Evolutionary conservation across 2,329 filamentous ascomycete species (phyloP), one percentile per base, ranked within the genome.

Genomic region (Ramularia collo-cygni): DNA sequence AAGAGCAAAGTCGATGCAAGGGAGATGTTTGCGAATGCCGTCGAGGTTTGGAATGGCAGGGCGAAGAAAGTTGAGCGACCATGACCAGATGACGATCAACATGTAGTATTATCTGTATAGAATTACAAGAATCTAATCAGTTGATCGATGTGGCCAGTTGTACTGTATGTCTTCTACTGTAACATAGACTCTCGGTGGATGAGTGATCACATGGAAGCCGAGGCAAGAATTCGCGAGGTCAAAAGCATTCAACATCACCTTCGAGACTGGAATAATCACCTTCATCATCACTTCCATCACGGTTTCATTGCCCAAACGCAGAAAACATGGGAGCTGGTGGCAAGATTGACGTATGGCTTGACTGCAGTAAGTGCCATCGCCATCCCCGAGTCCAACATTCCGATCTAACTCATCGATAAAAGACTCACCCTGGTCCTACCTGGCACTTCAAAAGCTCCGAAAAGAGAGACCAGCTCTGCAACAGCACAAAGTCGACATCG

Each of bases 1-100:
- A 88, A 86, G 3, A 95, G 87, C 61, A 75, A 78, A 48, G 89
- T 98, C 2, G 71, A 72, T 42, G 95, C 90, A 54, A 77, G 83
- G 48, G 79, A 84, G 43, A 66, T 98, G 67, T 98, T 98, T 61
- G 71, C 73, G 42, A 64, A 75, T 28, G 81, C 69, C 4, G 59
- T 69, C 1, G 40, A 54, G 41, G 61, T 60, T 10, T 71, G 60
- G 60, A 44, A 57, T 24, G 48, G 48, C 3, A 38, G 50, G 36
- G 45, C 37, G 17, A 37, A 37, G n/a, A 54, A 43, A 31, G 44
- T 54, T 8, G 46, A 52, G 31, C 12, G 10, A 10, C 21, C 21
- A 6, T 24, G 21, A 24, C 10, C n/a, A n/a, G n/a, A n/a, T n/a
- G n/a, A n/a, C n/a, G n/a, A n/a, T n/a, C n/a, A n/a, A n/a, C n/a